phyloP scores from a whole-genome alignment of 306 rosid genomes.

The Medicago truncatula region DNA sequence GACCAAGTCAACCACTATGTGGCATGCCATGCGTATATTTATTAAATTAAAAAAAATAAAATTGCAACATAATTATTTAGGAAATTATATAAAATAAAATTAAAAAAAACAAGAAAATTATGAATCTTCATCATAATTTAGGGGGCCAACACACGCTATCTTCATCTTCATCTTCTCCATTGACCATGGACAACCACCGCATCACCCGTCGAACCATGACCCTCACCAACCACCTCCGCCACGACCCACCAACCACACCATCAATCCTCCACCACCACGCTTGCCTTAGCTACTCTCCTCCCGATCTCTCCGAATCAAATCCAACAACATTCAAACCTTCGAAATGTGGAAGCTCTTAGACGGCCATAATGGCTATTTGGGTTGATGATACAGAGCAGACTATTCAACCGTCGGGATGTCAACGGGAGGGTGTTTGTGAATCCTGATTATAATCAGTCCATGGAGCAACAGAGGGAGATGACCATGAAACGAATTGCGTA shows the following conservation, averaged over 20 bases:
- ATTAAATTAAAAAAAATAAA: too few species aligned
- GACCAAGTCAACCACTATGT: too few species aligned
- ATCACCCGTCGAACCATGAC: slow-evolving; percentile 34
- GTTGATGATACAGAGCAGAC: slow-evolving; percentile 62
- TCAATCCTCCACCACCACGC: not conserved
- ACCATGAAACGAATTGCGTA: slow-evolving; percentile 80
- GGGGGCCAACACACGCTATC: too few species aligned
- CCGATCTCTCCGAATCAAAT: slow-evolving; percentile 19
- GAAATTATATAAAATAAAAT: too few species aligned
- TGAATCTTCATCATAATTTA: too few species aligned
- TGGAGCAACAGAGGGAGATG: slow-evolving; percentile 84
- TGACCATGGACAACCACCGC: slow-evolving; percentile 37
- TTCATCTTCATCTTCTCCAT: not conserved
- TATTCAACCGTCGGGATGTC: slow-evolving; percentile 59
- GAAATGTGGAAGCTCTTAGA: slow-evolving; percentile 76
- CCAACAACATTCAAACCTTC: slow-evolving; percentile 43
- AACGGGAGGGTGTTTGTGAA: slow-evolving; percentile 65
- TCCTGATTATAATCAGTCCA: slow-evolving; percentile 79
- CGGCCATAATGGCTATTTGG: slow-evolving; percentile 77
- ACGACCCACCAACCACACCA: not conserved
- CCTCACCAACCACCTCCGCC: slow-evolving; percentile 41
- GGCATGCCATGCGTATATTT: too few species aligned
- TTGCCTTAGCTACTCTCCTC: slow-evolving; percentile 41
- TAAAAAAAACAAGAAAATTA: too few species aligned
- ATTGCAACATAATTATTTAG: too few species aligned